Conservation (phyloP, 257 asterid genomes). For the Parsonsia alboflavescens region DNA sequence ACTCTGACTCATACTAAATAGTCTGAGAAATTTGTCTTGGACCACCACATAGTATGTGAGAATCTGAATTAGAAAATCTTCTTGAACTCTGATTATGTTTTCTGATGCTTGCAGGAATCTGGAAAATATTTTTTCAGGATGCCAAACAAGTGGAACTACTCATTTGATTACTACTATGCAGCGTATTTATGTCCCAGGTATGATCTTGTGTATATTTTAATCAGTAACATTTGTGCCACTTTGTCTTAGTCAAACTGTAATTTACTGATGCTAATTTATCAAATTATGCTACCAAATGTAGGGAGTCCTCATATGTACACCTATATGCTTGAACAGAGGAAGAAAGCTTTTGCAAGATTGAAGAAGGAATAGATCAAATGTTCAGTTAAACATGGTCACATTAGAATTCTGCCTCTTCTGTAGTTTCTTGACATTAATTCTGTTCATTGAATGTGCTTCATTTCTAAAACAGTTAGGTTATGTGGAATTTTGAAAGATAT, state of each 20-base stretch:
- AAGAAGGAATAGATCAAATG: constrained; percentile 42
- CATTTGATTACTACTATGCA: constrained; percentile 66
- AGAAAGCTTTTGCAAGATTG: constrained; percentile 64
- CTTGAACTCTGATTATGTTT: not conserved
- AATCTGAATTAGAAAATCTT: not conserved
- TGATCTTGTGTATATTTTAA: constrained; percentile 1
- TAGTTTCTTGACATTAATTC: not conserved
- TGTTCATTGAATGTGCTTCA: not conserved
- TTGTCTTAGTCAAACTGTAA: not conserved
- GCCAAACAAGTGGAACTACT: constrained; percentile 81
- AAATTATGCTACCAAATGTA: constrained; percentile 5
- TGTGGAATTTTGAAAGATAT: not conserved
- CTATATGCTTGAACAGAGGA: constrained; percentile 89
- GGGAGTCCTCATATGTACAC: constrained; percentile 75
- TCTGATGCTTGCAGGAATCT: constrained; percentile 28
- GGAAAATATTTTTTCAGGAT: constrained; percentile 58
- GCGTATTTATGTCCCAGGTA: constrained; percentile 74
- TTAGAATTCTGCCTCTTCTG: not conserved
- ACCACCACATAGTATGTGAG: not conserved
- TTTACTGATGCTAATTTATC: not conserved
- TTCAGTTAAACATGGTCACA: not conserved
- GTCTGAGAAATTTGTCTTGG: not conserved
- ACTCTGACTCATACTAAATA: not conserved
- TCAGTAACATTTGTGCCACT: not conserved
- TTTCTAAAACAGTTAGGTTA: not conserved